These are phyloP conservation scores for Camelina sativa DNA, from an alignment of 345 rosid genomes.

Conservation along the genomic window DNA sequence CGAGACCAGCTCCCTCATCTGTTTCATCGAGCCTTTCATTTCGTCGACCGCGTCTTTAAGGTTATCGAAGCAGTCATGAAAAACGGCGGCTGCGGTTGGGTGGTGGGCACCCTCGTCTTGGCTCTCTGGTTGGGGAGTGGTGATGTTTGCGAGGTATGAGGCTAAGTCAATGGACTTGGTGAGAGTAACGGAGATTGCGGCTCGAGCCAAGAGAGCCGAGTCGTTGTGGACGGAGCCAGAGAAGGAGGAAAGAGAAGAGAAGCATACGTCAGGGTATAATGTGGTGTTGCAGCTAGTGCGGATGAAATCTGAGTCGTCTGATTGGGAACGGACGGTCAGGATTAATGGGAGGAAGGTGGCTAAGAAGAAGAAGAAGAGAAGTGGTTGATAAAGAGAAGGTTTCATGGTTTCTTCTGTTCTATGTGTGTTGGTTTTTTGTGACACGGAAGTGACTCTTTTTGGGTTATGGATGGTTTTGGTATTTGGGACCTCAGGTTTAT, in stretches of 20 bases:
- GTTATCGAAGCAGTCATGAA: constrained; percentile 85
- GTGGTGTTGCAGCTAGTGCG: constrained; percentile 73
- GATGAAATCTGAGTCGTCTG: constrained; percentile 62
- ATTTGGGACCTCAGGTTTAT: constrained; percentile 28
- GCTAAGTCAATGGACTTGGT: constrained; percentile 54
- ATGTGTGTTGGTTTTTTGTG: constrained; percentile 22
- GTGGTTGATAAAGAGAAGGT: constrained; percentile 36
- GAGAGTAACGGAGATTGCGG: constrained; percentile 68
- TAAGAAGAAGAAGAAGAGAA: constrained; percentile 36
- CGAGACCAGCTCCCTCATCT: constrained; percentile 61
- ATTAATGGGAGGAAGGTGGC: constrained; percentile 32
- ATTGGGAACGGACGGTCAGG: constrained; percentile 43
- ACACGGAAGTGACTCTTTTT: constrained; percentile 23
- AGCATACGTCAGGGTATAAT: constrained; percentile 81
- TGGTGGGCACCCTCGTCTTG: constrained; percentile 27
- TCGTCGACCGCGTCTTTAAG: constrained; percentile 84
- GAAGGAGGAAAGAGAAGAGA: constrained; percentile 63
- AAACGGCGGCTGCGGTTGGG: constrained; percentile 52
- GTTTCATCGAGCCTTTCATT: constrained; percentile 78
- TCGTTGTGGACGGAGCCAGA: constrained; percentile 55
- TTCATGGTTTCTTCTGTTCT: constrained; percentile 35
- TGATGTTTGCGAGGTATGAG: constrained; percentile 57
- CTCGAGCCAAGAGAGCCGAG: constrained; percentile 67
- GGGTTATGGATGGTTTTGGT: constrained; percentile 27
- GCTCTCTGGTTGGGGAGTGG: constrained; percentile 57